Evolutionary conservation across 1,139 yeast species (phyloP), one percentile per base, ranked within the genome.

Genomic region (Yamadazyma dendronema): DNA sequence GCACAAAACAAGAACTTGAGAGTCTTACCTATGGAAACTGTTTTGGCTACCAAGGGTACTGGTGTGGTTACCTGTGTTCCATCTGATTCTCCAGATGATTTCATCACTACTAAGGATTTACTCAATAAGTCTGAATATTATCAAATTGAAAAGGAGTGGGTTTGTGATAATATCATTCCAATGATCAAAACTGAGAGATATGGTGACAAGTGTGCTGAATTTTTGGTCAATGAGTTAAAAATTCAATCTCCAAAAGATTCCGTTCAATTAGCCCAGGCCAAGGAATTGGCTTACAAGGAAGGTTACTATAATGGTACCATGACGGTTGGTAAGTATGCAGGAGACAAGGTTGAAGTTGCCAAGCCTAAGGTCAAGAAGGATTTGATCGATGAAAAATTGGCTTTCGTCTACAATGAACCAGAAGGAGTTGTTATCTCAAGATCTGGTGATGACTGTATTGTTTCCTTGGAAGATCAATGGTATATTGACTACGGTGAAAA

Each of bases 51-150:
- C 42, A 92, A 94, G 72, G 98, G 98, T 76, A 94, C 98, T 36
- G 98, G 97, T 71, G 97, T 92, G 31, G 98, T 94, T 42, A 92
- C 97, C 11, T 94, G 97, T 72, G 98, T 90, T 47, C 98, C 98
- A 47, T 84, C 96, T 12, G 97, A 90, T 65, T 90, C 97, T 40
- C 97, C 99, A 43, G 99, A 94, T 68, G 98, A 92, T 72, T 92
- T 58, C 58, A 80, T 90, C 64, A 94, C 97, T 43, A 77, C 84
- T 35, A 74, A 74, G 53, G 98, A 92, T 52, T 78, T 92, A 54
- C 74, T 76, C 52, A 82, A 88, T 71, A 94, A 94, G 68, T 85
- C 97, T 23, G 97, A 88, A 56, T 92, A 83, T 64, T 90, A 92
- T 62, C 77, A 81, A 37, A 86, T 92, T 56, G 73, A 90, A 44